These are phyloP conservation scores for Lactarius quietus DNA, from an alignment of 768 basidiomycete genomes.

Conservation along the genomic window DNA sequence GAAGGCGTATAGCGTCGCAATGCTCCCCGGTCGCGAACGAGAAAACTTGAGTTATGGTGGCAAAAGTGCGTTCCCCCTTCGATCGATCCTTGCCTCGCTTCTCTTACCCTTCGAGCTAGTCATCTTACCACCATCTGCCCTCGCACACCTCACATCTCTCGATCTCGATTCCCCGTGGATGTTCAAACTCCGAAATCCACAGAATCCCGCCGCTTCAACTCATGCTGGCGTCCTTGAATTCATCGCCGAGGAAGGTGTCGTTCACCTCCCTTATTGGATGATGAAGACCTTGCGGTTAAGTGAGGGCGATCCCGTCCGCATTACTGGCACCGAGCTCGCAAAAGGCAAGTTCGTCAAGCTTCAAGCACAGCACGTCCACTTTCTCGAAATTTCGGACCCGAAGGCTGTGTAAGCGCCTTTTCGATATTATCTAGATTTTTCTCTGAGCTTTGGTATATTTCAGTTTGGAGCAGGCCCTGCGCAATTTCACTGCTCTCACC, in stretches of 20 bases:
- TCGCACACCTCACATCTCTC: conserved; percentile 81
- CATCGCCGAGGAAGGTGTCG: conserved; percentile 94
- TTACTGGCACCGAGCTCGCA: conserved; percentile 80
- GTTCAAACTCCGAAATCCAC: conserved; percentile 93
- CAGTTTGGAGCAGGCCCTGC: conserved; percentile 91
- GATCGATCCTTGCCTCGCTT: conserved; percentile 9
- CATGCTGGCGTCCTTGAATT: conserved; percentile 99
- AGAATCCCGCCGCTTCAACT: conserved; percentile 77
- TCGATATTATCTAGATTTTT: background rate
- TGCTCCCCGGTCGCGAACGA: conserved; percentile 82
- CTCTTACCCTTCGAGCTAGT: conserved; percentile 47
- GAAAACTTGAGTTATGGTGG: conserved; percentile 95
- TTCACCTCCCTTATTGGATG: conserved; percentile 98
- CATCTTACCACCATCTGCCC: conserved; percentile 94
- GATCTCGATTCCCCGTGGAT: conserved; percentile 94
- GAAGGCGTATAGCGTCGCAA: conserved; percentile 92
- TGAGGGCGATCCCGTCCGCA: conserved; percentile 93
- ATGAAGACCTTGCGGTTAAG: conserved; percentile 93
- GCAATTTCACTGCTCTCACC: conserved; percentile 88
- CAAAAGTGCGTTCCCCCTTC: conserved; percentile 69
- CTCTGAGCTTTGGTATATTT: background rate
- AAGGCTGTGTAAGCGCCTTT: conserved; percentile 85
- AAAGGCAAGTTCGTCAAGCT: conserved; percentile 97
- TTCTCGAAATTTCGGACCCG: conserved; percentile 94
- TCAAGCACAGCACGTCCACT: conserved; percentile 92